phyloP scores from a whole-genome alignment of 2,329 filamentous ascomycete species.

The Cytospora piceicola region DNA sequence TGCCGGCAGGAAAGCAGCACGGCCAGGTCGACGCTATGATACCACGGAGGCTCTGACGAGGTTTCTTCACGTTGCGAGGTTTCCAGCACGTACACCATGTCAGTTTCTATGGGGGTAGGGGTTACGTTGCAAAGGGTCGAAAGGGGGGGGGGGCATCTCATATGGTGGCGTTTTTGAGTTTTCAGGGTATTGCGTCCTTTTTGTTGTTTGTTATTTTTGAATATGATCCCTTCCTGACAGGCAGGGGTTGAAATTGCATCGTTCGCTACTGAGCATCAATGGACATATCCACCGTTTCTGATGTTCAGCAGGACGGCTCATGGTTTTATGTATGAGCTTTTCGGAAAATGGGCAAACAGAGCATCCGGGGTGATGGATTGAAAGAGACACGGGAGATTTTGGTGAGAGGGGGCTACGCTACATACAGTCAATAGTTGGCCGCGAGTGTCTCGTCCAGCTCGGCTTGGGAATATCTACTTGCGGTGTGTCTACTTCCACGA shows the following conservation, averaged over 20 bases:
- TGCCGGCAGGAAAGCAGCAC: conserved; percentile 24
- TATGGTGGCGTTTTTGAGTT: conserved; percentile 28
- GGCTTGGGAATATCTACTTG: conserved; percentile 16
- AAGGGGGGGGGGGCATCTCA: conserved; percentile 15
- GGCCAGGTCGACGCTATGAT: conserved; percentile 31
- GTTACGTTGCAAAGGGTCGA: conserved; percentile 21
- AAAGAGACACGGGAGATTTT: background rate
- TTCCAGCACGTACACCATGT: conserved; percentile 21
- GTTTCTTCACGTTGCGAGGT: conserved; percentile 27
- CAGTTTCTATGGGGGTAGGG: conserved; percentile 16
- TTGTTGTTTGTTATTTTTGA: conserved; percentile 10
- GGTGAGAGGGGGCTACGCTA: background rate
- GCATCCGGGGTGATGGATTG: background rate
- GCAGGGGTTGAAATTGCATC: conserved; percentile 22
- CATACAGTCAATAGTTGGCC: conserved; percentile 6
- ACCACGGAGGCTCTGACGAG: conserved; percentile 28
- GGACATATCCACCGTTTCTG: background rate
- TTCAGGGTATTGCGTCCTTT: conserved; percentile 10
- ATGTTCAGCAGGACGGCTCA: conserved; percentile 7
- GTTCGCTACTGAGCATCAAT: conserved; percentile 17
- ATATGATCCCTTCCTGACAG: conserved; percentile 2
- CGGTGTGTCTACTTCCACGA: conserved; percentile 18
- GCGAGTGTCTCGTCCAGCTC: conserved; percentile 8
- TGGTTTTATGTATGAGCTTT: background rate
- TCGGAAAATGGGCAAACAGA: conserved; percentile 14